Evolutionary conservation across 129 eudicot species (phyloP).

Genomic region (Dittrichia graveolens): DNA sequence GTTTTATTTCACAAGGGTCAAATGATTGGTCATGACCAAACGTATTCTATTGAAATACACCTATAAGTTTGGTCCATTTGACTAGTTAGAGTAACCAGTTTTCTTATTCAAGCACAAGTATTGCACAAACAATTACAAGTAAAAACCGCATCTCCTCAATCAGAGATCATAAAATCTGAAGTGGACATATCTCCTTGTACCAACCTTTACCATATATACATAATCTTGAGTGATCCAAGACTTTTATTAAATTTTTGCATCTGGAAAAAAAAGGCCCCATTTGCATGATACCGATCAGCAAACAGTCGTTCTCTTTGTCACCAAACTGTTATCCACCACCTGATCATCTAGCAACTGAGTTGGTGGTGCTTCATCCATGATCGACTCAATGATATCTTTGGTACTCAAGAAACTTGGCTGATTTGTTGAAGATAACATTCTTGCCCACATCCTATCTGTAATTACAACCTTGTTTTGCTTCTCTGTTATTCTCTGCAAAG

Average conservation of each 20-base stretch:
- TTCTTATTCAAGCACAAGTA: slow-evolving; percentile 24
- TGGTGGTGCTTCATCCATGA: slow-evolving; percentile 41
- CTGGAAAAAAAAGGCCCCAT: background rate
- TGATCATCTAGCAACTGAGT: slow-evolving; percentile 34
- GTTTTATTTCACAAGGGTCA: no score
- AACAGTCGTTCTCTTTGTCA: slow-evolving; percentile 24
- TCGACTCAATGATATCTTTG: slow-evolving; percentile 36
- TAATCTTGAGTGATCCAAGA: slow-evolving; percentile 16
- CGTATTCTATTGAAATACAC: no score
- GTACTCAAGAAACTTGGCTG: slow-evolving; percentile 76
- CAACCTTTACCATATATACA: slow-evolving; percentile 1
- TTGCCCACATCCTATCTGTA: slow-evolving; percentile 97
- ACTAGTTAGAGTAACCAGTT: background rate
- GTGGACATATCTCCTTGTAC: slow-evolving; percentile 19
- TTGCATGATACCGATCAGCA: slow-evolving; percentile 21
- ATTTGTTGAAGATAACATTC: slow-evolving; percentile 83
- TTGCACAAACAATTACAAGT: slow-evolving; percentile 17
- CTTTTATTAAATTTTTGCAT: slow-evolving; percentile 21
- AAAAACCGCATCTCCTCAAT: slow-evolving; percentile 18
- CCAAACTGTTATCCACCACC: slow-evolving; percentile 30
- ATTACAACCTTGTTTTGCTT: slow-evolving; percentile 78
- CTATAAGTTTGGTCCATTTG: no score
- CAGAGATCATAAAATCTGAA: slow-evolving; percentile 30
- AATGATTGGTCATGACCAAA: no score
- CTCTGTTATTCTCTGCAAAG: slow-evolving; percentile 74